Conservation (phyloP, 768 basidiomycete genomes). For the Agrocybe pediades region DNA sequence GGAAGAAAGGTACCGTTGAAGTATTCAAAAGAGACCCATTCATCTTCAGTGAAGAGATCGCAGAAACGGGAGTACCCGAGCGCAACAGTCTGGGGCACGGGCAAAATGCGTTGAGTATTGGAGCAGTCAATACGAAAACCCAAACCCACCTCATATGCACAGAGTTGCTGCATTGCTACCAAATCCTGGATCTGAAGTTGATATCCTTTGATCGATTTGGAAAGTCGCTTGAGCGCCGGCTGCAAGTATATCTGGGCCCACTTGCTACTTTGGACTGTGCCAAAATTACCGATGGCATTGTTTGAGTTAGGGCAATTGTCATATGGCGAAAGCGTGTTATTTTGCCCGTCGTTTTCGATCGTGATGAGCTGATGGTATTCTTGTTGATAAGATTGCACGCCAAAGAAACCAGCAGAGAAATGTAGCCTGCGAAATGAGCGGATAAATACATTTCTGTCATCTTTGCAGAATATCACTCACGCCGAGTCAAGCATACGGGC, state of each 20-base stretch:
- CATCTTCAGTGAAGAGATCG: slow-evolving; percentile 74
- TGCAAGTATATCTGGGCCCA: slow-evolving; percentile 68
- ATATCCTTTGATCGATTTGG: slow-evolving; percentile 50
- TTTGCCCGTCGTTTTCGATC: slow-evolving; percentile 58
- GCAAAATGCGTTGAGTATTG: neutral
- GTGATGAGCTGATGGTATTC: slow-evolving; percentile 66
- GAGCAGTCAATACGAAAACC: neutral
- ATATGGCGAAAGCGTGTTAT: slow-evolving; percentile 75
- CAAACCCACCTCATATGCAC: slow-evolving; percentile 66
- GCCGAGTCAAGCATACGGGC: slow-evolving; percentile 59
- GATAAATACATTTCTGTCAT: neutral
- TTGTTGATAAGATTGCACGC: slow-evolving; percentile 45
- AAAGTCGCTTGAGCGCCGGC: slow-evolving; percentile 55
- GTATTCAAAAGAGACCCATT: slow-evolving; percentile 82
- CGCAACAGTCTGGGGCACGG: slow-evolving; percentile 61
- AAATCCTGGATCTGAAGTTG: slow-evolving; percentile 52
- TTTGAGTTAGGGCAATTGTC: slow-evolving; percentile 61
- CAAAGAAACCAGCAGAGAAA: slow-evolving; percentile 64
- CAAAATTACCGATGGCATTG: slow-evolving; percentile 44
- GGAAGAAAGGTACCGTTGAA: slow-evolving; percentile 29
- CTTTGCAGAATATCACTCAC: slow-evolving; percentile 19
- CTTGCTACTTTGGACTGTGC: slow-evolving; percentile 40
- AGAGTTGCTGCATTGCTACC: slow-evolving; percentile 65
- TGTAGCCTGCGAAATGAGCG: slow-evolving; percentile 30
- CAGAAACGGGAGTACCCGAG: slow-evolving; percentile 81